phyloP scores from a whole-genome alignment of 2,329 filamentous ascomycete species.

The Onygenales sp. region DNA sequence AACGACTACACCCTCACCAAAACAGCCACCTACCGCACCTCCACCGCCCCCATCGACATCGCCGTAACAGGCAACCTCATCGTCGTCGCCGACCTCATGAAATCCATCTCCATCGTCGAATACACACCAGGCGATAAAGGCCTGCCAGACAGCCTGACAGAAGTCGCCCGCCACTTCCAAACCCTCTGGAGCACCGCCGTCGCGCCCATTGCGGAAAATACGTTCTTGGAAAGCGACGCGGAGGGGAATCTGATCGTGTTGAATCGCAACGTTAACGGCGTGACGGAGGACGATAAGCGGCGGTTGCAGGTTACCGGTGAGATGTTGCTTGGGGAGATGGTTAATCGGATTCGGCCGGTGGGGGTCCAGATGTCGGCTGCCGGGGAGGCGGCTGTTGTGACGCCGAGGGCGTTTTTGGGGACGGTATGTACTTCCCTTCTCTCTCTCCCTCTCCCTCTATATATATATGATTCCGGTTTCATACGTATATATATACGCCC shows the following conservation, averaged over 20 bases:
- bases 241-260: slow-evolving; percentile 81
- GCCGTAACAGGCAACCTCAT: slow-evolving; percentile 66
- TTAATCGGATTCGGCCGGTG: slow-evolving; percentile 75
- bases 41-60: slow-evolving; percentile 75
- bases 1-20: slow-evolving; percentile 51
- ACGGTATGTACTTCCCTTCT: slow-evolving; percentile 53
- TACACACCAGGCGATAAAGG: slow-evolving; percentile 52
- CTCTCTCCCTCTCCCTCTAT: slow-evolving; percentile 1
- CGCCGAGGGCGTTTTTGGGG: slow-evolving; percentile 76
- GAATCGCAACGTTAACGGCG: slow-evolving; percentile 60
- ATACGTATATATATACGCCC: neutral
- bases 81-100: slow-evolving; percentile 86
- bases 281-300: slow-evolving; percentile 63
- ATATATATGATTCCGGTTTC: too few species aligned
- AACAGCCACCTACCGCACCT: slow-evolving; percentile 66
- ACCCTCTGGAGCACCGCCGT: slow-evolving; percentile 75
- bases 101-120: slow-evolving; percentile 72
- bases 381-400: slow-evolving; percentile 55
- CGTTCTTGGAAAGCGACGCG: slow-evolving; percentile 74
- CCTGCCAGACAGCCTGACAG: slow-evolving; percentile 54
- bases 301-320: slow-evolving; percentile 68
- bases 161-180: slow-evolving; percentile 72
- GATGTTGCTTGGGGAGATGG: slow-evolving; percentile 81
- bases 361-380: slow-evolving; percentile 55
- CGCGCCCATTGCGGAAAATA: slow-evolving; percentile 59